Evolutionary conservation across 768 basidiomycete genomes (phyloP), one percentile per base, ranked within the genome.

Genomic region (Chalciporus piperatus): DNA sequence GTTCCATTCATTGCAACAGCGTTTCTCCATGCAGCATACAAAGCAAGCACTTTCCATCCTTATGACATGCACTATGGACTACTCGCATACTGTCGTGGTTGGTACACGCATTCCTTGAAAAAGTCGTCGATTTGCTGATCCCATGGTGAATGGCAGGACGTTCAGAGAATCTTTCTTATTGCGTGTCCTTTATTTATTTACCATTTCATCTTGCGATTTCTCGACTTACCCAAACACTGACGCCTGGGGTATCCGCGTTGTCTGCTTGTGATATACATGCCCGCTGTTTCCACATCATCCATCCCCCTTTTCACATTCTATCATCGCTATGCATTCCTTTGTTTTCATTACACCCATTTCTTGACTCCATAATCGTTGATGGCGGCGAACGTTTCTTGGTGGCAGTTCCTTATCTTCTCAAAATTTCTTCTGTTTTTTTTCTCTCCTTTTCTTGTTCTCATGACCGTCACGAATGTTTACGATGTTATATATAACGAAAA

Each of bases 61-160:
- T 59, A 65, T 65, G 63, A 55, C 58, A 65, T 63, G 55, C 59
- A 58, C 56, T 48, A 63, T 60, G 66, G 66, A 65, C 58, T 47
- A 56, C 42, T 64, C 51, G 58, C 63, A 65, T 54, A 52, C 52
- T 54, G 58, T 60, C 44, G 50, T 52, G 56, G 58, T 62, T 48
- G 51, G 58, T 65, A 49, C 28, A 39, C 48, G 46, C 37, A 22
- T 51, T 58, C 30, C 17, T 55, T 19, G 52, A 47, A 48, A 41
- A 40, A 45, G 50, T 54, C 41, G 53, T 30, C 42, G 39, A 35
- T 59, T n/a, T 50, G 46, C 61, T 63, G 58, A 63, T 48, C 28
- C 10, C 14, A 23, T 33, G 46, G 25, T 49, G 54, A 44, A 33
- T 65, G 52, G 45, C 49, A 63, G 60, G 61, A 60, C 51, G 45